phyloP scores from a whole-genome alignment of 768 basidiomycete genomes.

The Clavaria fumosa region DNA sequence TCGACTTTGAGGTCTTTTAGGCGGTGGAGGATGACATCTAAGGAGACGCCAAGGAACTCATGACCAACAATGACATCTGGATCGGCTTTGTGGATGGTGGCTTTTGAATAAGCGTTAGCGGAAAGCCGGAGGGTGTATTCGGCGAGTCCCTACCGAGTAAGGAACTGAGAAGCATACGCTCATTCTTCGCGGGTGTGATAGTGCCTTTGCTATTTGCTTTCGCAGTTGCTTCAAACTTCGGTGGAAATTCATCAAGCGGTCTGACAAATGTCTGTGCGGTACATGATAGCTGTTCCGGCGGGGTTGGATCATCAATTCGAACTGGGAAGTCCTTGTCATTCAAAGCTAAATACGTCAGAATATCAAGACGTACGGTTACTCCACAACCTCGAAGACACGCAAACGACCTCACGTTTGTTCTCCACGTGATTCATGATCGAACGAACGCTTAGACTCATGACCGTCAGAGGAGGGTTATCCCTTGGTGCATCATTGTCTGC shows the following conservation, averaged over 20 bases:
- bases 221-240: constrained; percentile 62
- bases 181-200: constrained; percentile 64
- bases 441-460: constrained; percentile 77
- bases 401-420: constrained; percentile 90
- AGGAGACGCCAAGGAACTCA: constrained; percentile 78
- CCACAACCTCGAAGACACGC: constrained; percentile 75
- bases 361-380: constrained; percentile 29
- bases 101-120: constrained; percentile 20
- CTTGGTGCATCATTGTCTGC: constrained; percentile 52
- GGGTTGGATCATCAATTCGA: constrained; percentile 80
- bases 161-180: constrained; percentile 72
- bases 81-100: constrained; percentile 69
- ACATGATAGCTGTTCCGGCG: constrained; percentile 75
- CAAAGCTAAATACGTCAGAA: neutral
- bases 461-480: constrained; percentile 77
- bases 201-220: constrained; percentile 46
- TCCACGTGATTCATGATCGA: constrained; percentile 89
- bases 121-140: neutral
- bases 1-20: constrained; percentile 85
- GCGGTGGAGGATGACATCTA: constrained; percentile 82
- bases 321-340: constrained; percentile 27
- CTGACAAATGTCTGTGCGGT: constrained; percentile 79
- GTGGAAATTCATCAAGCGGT: constrained; percentile 76
- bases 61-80: constrained; percentile 93
- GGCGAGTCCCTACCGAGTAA: constrained; percentile 43